Conservation (phyloP, 2,329 filamentous ascomycete species). For the Penicillium glabrum region DNA sequence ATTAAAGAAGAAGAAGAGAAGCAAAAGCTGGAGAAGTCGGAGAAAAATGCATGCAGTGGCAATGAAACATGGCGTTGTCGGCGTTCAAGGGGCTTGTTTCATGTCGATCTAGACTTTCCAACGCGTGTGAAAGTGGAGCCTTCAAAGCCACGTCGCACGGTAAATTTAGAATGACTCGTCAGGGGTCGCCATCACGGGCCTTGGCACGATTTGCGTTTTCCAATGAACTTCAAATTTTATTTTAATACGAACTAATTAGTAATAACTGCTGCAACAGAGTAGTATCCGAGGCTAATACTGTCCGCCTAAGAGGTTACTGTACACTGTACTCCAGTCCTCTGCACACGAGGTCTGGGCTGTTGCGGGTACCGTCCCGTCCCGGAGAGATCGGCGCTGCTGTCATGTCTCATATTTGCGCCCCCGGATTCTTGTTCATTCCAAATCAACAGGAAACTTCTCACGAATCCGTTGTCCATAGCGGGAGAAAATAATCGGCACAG, state of each 20-base stretch:
- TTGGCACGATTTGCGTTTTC: not conserved
- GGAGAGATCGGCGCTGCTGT: not conserved
- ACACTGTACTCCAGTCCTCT: no score
- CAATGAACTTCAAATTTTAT: not conserved
- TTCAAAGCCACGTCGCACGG: constrained; percentile 1
- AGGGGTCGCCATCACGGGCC: not conserved
- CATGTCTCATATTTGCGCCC: not conserved
- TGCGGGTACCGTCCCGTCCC: not conserved
- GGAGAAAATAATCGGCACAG: constrained; percentile 4
- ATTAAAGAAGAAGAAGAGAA: not conserved
- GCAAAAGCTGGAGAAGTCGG: not conserved
- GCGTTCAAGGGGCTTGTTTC: constrained; percentile 14
- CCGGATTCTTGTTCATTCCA: not conserved
- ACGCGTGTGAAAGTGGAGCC: constrained; percentile 6
- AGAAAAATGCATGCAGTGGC: constrained; percentile 6
- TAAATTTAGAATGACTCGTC: not conserved
- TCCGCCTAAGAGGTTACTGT: no score
- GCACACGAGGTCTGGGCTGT: no score
- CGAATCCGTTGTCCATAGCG: not conserved
- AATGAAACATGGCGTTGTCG: not conserved
- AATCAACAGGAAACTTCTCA: not conserved
- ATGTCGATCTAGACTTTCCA: constrained; percentile 15
- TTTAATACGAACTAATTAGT: no score
- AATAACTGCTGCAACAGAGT: no score
- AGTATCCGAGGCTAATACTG: no score